Evolutionary conservation across 1,284 basidiomycete genomes (phyloP), one percentile per base, ranked within the genome.

Genomic region (Coniferiporia sulphurascens): DNA sequence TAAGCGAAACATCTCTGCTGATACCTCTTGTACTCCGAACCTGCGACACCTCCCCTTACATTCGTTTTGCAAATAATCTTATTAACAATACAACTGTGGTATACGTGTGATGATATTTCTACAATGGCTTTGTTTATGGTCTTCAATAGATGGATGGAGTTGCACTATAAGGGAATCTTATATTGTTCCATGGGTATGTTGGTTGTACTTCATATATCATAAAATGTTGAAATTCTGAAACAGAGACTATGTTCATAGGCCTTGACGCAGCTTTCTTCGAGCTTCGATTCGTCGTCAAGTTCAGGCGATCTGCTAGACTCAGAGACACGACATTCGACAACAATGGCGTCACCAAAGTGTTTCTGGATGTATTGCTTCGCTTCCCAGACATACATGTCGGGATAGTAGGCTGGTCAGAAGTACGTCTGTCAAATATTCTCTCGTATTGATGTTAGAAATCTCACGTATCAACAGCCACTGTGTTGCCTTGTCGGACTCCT

Each of bases 381-480:
- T 35, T 62, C 53, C 38, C 38, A 44, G 22, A 62, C 35, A 21
- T 19, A 19, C 57, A 62, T 59, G 15, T 52, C 34, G 19, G 57
- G 43, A 21, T 43, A 45, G 36, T 59, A 62, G 13, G 61, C 61
- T 62, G 46, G 13, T 9, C 1, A 52, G 36, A 21, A 57, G 7
- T 21, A 32, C 48, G 35, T n/a, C 21, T 1, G 41, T 45, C 22
- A 60, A 21, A 10, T 43, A 9, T 35, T n/a, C 35, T n/a, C 32
- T 45, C n/a, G 2, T 27, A 5, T 27, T 27, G 27, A 27, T 27
- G 13, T 22, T 19, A 15, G 51, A 41, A 5, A 34, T 22, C 60
- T 48, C 43, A 62, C 60, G 60, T 21, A 62, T 62, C 38, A 62
- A 45, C 21, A 58, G 32, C 56, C 56, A 62, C 27, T 27, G 27